These are phyloP conservation scores for Cryptococcus sp. DNA, from an alignment of 1,284 basidiomycete species.

Conservation along the genomic window DNA sequence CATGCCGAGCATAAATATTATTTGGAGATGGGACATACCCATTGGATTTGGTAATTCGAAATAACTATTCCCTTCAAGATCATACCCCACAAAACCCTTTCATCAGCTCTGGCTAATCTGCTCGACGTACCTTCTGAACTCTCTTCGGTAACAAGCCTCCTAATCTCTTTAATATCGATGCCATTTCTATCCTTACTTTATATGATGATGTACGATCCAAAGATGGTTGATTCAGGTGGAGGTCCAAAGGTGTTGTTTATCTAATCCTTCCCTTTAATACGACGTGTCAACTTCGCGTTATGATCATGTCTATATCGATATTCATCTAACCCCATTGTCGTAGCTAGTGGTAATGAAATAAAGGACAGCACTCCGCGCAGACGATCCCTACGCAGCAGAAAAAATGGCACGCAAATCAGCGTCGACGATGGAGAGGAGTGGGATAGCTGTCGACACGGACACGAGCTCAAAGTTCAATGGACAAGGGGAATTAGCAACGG, in stretches of 20 bases:
- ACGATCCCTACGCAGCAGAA: too few species aligned
- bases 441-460: not conserved
- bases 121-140: not conserved
- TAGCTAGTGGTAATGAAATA: too few species aligned
- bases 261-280: too few species aligned
- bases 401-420: too few species aligned
- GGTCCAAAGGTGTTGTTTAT: too few species aligned
- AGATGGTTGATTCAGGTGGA: too few species aligned
- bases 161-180: not conserved
- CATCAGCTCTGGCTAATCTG: not conserved
- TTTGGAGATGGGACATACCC: slow-evolving; percentile 4
- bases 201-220: not conserved
- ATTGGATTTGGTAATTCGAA: slow-evolving; percentile 25
- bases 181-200: not conserved
- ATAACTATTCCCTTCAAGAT: slow-evolving; percentile 26
- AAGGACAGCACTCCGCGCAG: too few species aligned
- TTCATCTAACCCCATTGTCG: too few species aligned
- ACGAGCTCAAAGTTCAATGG: not conserved
- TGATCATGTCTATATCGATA: too few species aligned
- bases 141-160: not conserved
- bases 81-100: slow-evolving; percentile 15
- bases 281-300: too few species aligned
- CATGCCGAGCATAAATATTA: too few species aligned
- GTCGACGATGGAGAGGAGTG: too few species aligned
- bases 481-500: slow-evolving; percentile 13